Evolutionary conservation across 495 filamentous ascomycete species (phyloP), one percentile per base, ranked within the genome.

Genomic region (Hypoxylon fuscum): DNA sequence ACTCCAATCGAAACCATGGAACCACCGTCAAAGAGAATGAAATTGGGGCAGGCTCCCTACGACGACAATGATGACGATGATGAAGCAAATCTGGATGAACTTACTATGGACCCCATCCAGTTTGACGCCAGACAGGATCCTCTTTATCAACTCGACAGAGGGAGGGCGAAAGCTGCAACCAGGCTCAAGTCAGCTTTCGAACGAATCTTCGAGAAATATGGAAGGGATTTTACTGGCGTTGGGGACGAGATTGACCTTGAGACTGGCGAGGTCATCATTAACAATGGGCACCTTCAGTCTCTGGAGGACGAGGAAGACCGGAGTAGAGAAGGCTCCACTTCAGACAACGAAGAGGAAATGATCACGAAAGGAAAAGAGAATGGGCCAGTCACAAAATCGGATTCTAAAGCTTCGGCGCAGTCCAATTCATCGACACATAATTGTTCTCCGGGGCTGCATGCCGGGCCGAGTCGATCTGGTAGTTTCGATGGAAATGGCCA

Each of bases 151-250:
- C 74, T 90, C 10, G 75, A 85, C 58, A 77, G 79, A 55, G 83
- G 81, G 34, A 85, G 85, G 58, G 80, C 78, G 5, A 81, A 79
- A 49, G 88, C 90, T 55, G 85, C 87, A 29, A 72, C 76, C 40
- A 86, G 82, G 37, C 82, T 97, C 10, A 93, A 94, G 77, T 87
- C 85, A 9, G 83, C 86, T 1, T 96, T 95, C 64, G 93, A 97
- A 67, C 70, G 79, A 40, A 96, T 98, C 32, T 96, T 97, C 67
- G 83, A 86, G 23, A 96, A 95, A 73, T 98, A 97, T 71, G 85
- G 81, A 17, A 84, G 83, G 64, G 89, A 97, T 73, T 96, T 96
- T 67, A 84, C 84, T 3, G 90, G 86, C 22, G 78, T 92, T 23
- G 92, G 87, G 12, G 92, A 95, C 66, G 90, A 92, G 74, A 89